phyloP scores from a whole-genome alignment of 75 land plant species.

The Pseudotsuga menziesii region DNA sequence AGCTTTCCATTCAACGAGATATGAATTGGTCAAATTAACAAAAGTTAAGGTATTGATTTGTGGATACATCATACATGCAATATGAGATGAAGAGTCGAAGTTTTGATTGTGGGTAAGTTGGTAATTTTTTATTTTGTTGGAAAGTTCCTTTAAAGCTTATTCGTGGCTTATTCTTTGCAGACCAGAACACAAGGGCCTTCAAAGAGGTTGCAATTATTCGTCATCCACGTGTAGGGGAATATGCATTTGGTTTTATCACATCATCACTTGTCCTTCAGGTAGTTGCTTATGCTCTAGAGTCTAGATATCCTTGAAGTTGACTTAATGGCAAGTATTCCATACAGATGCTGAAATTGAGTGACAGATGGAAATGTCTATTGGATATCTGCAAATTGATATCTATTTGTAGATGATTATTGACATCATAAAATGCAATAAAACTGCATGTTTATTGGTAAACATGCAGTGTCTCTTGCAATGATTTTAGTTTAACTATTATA shows the following conservation, averaged over 20 bases:
- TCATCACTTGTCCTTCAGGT: constrained; percentile 67
- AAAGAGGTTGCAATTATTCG: constrained; percentile 87
- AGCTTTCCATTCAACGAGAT: background rate
- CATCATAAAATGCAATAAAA: too few relatives aligned
- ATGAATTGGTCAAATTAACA: background rate
- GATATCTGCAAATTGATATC: too few relatives aligned
- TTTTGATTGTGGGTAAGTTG: too few relatives aligned
- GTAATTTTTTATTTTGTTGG: background rate
- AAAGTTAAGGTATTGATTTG: background rate
- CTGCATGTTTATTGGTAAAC: background rate
- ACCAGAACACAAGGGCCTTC: constrained; percentile 69
- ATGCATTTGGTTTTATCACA: constrained; percentile 78
- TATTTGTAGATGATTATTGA: too few relatives aligned
- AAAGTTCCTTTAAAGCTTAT: background rate
- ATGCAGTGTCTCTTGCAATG: background rate
- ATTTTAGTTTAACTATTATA: background rate
- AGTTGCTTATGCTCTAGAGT: background rate
- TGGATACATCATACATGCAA: background rate
- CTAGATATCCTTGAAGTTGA: too few relatives aligned
- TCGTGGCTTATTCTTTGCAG: constrained; percentile 18
- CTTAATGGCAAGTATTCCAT: too few relatives aligned
- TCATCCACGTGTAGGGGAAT: constrained; percentile 74
- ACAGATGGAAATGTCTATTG: too few relatives aligned
- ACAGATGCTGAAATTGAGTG: too few relatives aligned
- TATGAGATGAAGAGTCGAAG: too few relatives aligned